A percentile compares a stretch with the other conserved stretches of the same genome.
Evolutionary conservation across 2,329 filamentous ascomycete genomes (phyloP).

Genomic region (Cytospora chrysosperma): DNA sequence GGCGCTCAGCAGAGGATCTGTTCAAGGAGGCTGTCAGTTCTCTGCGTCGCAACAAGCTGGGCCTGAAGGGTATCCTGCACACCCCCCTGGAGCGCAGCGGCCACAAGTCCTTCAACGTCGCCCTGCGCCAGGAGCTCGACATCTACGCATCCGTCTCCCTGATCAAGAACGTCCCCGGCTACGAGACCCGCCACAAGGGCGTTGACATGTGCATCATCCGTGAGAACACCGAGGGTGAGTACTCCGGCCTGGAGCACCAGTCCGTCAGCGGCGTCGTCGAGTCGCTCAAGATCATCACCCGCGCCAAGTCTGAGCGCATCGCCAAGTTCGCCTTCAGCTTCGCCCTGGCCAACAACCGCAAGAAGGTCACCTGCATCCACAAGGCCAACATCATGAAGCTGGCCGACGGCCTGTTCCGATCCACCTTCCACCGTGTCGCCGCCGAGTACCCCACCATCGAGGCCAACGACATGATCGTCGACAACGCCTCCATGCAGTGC

Average conservation of each 20-base stretch:
- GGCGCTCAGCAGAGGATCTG: slow-evolving; percentile 81
- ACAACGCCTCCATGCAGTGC: slow-evolving; percentile 99
- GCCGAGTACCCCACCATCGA: slow-evolving; percentile 95
- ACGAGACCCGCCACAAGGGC: slow-evolving; percentile 94
- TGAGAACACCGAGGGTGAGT: slow-evolving; percentile 99
- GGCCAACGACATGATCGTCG: slow-evolving; percentile 99
- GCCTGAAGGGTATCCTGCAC: slow-evolving; percentile 97
- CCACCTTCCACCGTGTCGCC: slow-evolving; percentile 89
- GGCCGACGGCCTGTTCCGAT: slow-evolving; percentile 96
- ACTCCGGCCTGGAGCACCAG: slow-evolving; percentile 98
- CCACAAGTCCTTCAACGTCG: slow-evolving; percentile 99
- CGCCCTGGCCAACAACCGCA: slow-evolving; percentile 95
- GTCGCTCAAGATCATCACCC: slow-evolving; percentile 99
- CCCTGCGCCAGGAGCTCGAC: slow-evolving; percentile 97
- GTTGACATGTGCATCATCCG: slow-evolving; percentile 99
- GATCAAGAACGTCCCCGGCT: slow-evolving; percentile 99
- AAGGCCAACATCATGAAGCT: slow-evolving; percentile 99
- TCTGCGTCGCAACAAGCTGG: slow-evolving; percentile 97
- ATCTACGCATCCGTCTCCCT: slow-evolving; percentile 98
- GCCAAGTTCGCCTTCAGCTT: slow-evolving; percentile 99
- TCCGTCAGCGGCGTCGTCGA: slow-evolving; percentile 95
- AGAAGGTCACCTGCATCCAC: slow-evolving; percentile 99
- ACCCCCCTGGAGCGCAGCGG: slow-evolving; percentile 95
- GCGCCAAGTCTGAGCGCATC: slow-evolving; percentile 98
- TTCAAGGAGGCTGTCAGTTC: slow-evolving; percentile 96